Conservation (phyloP, 768 basidiomycete species). For the Agrocybe pediades region DNA sequence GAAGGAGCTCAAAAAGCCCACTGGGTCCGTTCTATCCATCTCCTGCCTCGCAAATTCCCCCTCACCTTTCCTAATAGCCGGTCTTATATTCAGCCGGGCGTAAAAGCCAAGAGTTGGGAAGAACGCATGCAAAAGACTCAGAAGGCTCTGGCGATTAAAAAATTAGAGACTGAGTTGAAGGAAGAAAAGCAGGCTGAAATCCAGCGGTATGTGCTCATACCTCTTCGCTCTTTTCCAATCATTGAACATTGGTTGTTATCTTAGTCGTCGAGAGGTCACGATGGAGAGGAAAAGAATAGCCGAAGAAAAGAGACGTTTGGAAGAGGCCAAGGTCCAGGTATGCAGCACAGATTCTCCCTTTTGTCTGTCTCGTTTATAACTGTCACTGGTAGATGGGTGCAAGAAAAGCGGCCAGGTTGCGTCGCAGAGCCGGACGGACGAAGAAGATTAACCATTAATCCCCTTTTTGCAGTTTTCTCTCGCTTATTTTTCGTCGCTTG, state of each 20-base stretch:
- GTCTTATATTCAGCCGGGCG: slow-evolving; percentile 63
- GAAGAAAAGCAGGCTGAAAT: slow-evolving; percentile 75
- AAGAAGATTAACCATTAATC: slow-evolving; percentile 80
- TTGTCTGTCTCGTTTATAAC: slow-evolving; percentile 2
- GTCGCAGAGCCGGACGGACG: slow-evolving; percentile 71
- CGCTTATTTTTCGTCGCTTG: slow-evolving; percentile 10
- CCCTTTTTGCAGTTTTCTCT: neutral
- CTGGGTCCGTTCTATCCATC: slow-evolving; percentile 40
- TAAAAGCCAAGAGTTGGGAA: slow-evolving; percentile 69
- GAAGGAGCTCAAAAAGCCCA: slow-evolving; percentile 54
- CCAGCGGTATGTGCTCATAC: slow-evolving; percentile 43
- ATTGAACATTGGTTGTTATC: slow-evolving; percentile 3
- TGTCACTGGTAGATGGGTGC: slow-evolving; percentile 74
- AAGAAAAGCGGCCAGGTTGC: slow-evolving; percentile 71
- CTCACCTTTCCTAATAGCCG: slow-evolving; percentile 45
- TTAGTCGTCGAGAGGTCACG: slow-evolving; percentile 63
- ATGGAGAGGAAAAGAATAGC: slow-evolving; percentile 70
- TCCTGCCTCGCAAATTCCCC: neutral
- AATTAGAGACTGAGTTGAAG: slow-evolving; percentile 70
- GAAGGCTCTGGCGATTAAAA: slow-evolving; percentile 69
- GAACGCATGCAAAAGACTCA: slow-evolving; percentile 70
- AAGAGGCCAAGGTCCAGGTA: slow-evolving; percentile 69
- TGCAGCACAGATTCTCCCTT: slow-evolving; percentile 10
- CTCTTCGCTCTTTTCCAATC: neutral
- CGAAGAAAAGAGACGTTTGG: slow-evolving; percentile 69